These are phyloP conservation scores for Pezicula carpinea DNA, from an alignment of 2,329 filamentous ascomycete species.

Conservation along the genomic window DNA sequence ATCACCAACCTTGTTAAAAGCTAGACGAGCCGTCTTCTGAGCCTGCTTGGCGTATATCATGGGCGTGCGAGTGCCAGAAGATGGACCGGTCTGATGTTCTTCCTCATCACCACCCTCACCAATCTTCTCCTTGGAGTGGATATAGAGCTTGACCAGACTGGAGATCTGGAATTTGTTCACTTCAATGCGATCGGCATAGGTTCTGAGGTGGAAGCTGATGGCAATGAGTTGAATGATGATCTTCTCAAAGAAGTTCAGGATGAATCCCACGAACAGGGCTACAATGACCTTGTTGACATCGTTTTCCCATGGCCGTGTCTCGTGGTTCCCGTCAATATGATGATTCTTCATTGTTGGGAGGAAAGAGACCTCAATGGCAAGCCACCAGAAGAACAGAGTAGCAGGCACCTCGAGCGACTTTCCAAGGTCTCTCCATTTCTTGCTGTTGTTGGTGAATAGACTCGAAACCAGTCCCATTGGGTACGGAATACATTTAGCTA, in stretches of 20 bases:
- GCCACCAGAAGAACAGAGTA: conserved; percentile 87
- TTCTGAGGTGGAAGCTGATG: conserved; percentile 85
- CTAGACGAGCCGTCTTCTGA: conserved; percentile 69
- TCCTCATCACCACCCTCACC: conserved; percentile 72
- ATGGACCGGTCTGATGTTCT: conserved; percentile 45
- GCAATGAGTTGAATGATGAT: conserved; percentile 93
- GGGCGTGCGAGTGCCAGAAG: conserved; percentile 59
- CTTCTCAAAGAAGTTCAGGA: conserved; percentile 85
- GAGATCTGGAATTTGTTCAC: conserved; percentile 88
- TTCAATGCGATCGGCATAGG: conserved; percentile 86
- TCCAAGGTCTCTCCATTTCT: conserved; percentile 91
- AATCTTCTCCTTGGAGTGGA: conserved; percentile 59
- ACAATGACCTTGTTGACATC: conserved; percentile 84
- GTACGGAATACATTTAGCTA: conserved; percentile 60
- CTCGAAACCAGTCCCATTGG: conserved; percentile 61
- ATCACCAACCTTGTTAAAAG: conserved; percentile 77
- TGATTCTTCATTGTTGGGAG: conserved; percentile 70
- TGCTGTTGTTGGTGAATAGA: conserved; percentile 75
- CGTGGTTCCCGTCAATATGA: conserved; percentile 43
- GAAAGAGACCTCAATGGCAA: conserved; percentile 82
- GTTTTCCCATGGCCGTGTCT: conserved; percentile 63
- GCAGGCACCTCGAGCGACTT: conserved; percentile 79
- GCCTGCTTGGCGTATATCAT: conserved; percentile 64
- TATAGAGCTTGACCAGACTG: conserved; percentile 59
- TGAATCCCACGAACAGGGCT: conserved; percentile 72